Conservation (phyloP, 2,329 filamentous ascomycete species). For the Remersonia thermophila region DNA sequence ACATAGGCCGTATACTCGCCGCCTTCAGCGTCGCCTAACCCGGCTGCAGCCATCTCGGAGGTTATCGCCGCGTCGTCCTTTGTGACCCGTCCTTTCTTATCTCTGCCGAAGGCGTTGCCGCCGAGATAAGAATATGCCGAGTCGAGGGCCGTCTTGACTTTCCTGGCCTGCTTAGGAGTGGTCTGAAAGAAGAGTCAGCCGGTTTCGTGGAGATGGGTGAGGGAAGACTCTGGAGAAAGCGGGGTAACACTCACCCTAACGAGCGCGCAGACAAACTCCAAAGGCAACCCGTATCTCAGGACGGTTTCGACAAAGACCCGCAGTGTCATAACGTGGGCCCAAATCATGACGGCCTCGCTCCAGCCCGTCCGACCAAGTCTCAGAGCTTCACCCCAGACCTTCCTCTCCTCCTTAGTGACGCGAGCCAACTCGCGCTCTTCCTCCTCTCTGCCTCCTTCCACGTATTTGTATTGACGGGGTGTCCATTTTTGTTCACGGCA, state of each 20-base stretch:
- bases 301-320: slow-evolving; percentile 97
- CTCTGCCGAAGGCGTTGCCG: slow-evolving; percentile 83
- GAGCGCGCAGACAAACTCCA: slow-evolving; percentile 77
- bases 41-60: slow-evolving; percentile 72
- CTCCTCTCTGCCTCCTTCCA: slow-evolving; percentile 78
- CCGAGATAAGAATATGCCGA: slow-evolving; percentile 80
- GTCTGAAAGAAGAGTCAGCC: slow-evolving; percentile 40
- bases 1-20: slow-evolving; percentile 91
- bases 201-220: too few relatives aligned
- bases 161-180: slow-evolving; percentile 67
- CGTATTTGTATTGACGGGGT: slow-evolving; percentile 85
- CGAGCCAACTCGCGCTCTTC: slow-evolving; percentile 79
- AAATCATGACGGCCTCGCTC: slow-evolving; percentile 91
- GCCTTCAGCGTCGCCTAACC: slow-evolving; percentile 53
- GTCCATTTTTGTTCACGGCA: slow-evolving; percentile 90
- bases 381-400: slow-evolving; percentile 84
- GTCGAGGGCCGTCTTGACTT: slow-evolving; percentile 69
- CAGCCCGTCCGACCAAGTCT: slow-evolving; percentile 82
- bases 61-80: slow-evolving; percentile 76
- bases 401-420: slow-evolving; percentile 72
- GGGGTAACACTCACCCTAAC: slow-evolving; percentile 53
- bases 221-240: too few relatives aligned
- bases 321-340: slow-evolving; percentile 82
- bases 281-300: slow-evolving; percentile 82
- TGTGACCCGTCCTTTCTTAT: slow-evolving; percentile 84